Evolutionary conservation across 495 filamentous ascomycete genomes (phyloP).

Genomic region (Delitschia confertaspora): DNA sequence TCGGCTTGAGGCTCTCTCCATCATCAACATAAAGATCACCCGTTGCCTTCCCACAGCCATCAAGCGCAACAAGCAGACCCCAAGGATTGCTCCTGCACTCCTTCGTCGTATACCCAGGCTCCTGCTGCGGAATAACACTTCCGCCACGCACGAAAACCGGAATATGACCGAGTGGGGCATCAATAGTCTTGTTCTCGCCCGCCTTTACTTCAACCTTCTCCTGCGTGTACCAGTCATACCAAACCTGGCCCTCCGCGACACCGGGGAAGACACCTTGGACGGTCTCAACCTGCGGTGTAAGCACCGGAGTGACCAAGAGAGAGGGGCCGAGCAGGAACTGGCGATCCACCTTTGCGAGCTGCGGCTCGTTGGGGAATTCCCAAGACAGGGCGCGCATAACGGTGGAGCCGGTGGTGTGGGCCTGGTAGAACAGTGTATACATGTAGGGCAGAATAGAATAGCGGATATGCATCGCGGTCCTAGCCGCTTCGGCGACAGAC

Average conservation of each 20-base stretch:
- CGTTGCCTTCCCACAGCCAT: slow-evolving; percentile 46
- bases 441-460: slow-evolving; percentile 70
- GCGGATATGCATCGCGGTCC: slow-evolving; percentile 62
- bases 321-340: slow-evolving; percentile 72
- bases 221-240: slow-evolving; percentile 79
- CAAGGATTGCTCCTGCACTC: slow-evolving; percentile 59
- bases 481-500: slow-evolving; percentile 56
- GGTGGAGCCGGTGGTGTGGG: slow-evolving; percentile 58
- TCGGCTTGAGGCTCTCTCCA: slow-evolving; percentile 59
- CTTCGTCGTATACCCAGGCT: slow-evolving; percentile 59
- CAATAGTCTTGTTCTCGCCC: slow-evolving; percentile 62
- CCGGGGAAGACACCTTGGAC: slow-evolving; percentile 77
- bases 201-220: slow-evolving; percentile 43
- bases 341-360: slow-evolving; percentile 54
- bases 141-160: slow-evolving; percentile 69
- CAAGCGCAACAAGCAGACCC: slow-evolving; percentile 58
- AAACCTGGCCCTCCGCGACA: slow-evolving; percentile 50
- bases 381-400: slow-evolving; percentile 76
- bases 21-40: slow-evolving; percentile 77
- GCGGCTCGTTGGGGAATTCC: slow-evolving; percentile 75
- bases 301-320: slow-evolving; percentile 64
- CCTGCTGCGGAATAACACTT: slow-evolving; percentile 58
- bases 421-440: slow-evolving; percentile 69
- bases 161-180: slow-evolving; percentile 69
- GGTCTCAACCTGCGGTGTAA: slow-evolving; percentile 53